These are phyloP conservation scores for Emericellopsis terricola DNA, from an alignment of 495 filamentous ascomycete genomes.

Conservation along the genomic window DNA sequence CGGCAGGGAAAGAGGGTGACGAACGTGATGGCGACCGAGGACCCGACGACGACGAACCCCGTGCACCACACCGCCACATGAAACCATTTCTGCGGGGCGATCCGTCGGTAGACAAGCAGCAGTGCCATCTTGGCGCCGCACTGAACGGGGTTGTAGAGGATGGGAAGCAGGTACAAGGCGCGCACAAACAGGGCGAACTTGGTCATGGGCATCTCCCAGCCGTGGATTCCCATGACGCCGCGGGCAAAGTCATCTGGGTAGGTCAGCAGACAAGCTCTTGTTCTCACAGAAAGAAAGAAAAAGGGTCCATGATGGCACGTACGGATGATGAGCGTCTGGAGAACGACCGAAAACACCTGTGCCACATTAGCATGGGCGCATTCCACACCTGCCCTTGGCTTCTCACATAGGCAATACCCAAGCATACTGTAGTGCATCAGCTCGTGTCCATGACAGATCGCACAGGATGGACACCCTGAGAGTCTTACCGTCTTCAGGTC, in stretches of 20 bases:
- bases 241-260: conserved; percentile 2
- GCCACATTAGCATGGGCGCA: too few species aligned
- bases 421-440: too few species aligned
- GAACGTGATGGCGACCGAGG: conserved; percentile 5
- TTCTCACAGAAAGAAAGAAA: too few species aligned
- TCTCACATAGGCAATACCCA: too few species aligned
- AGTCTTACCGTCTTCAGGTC: too few species aligned
- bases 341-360: too few species aligned
- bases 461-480: too few species aligned
- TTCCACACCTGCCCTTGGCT: too few species aligned
- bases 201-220: conserved; percentile 2
- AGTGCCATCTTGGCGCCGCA: conserved; percentile 5
- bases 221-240: conserved; percentile 2
- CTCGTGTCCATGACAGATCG: too few species aligned
- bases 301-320: too few species aligned
- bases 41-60: conserved; percentile 5
- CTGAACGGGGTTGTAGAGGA: conserved; percentile 4
- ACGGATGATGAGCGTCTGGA: too few species aligned
- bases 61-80: conserved; percentile 2
- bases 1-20: conserved; percentile 20
- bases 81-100: conserved; percentile 3
- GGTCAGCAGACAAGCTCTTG: too few species aligned
- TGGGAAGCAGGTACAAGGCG: conserved; percentile 3
- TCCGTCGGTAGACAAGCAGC: conserved; percentile 5
- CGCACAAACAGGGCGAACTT: conserved; percentile 3